Evolutionary conservation across 2,329 filamentous ascomycete species (phyloP).

Genomic region (Colletotrichum spaethianum): DNA sequence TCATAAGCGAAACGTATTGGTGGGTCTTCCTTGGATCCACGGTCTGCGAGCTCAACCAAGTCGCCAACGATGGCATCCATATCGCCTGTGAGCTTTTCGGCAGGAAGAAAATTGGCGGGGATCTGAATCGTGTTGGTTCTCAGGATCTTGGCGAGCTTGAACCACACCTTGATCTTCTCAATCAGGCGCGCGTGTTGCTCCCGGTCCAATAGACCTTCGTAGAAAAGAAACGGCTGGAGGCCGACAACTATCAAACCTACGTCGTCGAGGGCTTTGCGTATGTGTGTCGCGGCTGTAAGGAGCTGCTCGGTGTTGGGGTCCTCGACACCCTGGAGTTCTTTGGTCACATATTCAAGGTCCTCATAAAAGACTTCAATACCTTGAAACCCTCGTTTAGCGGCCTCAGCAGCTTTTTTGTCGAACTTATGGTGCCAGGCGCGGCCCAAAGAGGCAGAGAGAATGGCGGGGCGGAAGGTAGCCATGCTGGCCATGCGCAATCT

Average conservation of each 20-base stretch:
- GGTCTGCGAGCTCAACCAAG: conserved; percentile 74
- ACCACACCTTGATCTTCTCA: conserved; percentile 77
- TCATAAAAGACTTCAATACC: conserved; percentile 85
- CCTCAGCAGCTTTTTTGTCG: conserved; percentile 13
- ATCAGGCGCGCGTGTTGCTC: conserved; percentile 69
- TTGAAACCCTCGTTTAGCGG: conserved; percentile 60
- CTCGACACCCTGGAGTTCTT: conserved; percentile 55
- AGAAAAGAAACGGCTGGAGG: conserved; percentile 83
- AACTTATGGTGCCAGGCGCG: conserved; percentile 48
- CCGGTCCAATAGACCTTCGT: conserved; percentile 79
- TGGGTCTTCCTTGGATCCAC: conserved; percentile 70
- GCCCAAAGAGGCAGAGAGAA: conserved; percentile 21
- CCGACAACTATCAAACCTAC: conserved; percentile 72
- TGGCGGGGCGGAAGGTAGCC: conserved; percentile 15
- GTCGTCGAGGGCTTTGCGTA: conserved; percentile 69
- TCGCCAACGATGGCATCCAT: conserved; percentile 72
- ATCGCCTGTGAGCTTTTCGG: conserved; percentile 58
- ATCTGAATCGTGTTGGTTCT: conserved; percentile 81
- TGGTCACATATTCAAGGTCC: conserved; percentile 75
- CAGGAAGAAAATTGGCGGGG: conserved; percentile 77
- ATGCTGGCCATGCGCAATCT: conserved; percentile 11
- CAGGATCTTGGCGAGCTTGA: conserved; percentile 73
- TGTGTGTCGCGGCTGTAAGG: conserved; percentile 69
- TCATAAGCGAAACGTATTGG: conserved; percentile 80
- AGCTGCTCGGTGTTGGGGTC: conserved; percentile 56